Conservation (phyloP, 306 rosid species). For the Malus sieversii region DNA sequence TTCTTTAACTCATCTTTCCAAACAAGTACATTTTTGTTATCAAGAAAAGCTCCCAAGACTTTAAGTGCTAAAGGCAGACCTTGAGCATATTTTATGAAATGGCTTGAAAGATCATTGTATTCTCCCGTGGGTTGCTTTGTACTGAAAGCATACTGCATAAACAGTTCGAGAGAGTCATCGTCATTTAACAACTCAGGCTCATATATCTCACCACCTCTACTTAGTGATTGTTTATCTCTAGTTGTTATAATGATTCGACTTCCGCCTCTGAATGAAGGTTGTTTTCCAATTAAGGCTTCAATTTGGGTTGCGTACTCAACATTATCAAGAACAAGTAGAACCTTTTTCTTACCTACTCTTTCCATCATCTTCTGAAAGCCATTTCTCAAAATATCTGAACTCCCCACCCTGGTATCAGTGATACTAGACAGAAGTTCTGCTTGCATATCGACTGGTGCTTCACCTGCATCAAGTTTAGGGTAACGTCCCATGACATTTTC, state of each 20-base stretch:
- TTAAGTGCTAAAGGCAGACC: conserved; percentile 5
- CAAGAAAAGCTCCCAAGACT: conserved; percentile 3
- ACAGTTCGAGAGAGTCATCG: conserved; percentile 4
- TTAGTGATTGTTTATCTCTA: conserved; percentile 3
- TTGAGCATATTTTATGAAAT: background rate
- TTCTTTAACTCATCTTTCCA: conserved; percentile 6
- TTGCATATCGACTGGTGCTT: background rate
- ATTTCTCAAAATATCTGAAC: background rate
- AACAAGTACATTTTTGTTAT: background rate
- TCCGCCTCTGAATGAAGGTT: background rate
- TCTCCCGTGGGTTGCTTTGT: background rate
- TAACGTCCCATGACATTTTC: conserved; percentile 8
- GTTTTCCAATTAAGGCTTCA: conserved; percentile 7
- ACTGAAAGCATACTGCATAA: conserved; percentile 8
- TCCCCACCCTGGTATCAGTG: background rate
- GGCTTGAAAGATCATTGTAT: background rate
- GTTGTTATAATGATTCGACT: conserved; percentile 25
- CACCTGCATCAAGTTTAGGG: background rate
- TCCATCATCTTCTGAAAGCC: background rate
- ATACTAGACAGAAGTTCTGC: conserved; percentile 2
- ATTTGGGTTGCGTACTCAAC: conserved; percentile 3
- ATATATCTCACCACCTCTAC: background rate
- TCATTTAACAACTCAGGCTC: background rate
- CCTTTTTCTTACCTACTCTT: conserved; percentile 1
- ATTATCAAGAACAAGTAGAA: conserved; percentile 20